Base-by-base conservation (phyloP, 257 asterid species). In the Vinca minor region DNA sequence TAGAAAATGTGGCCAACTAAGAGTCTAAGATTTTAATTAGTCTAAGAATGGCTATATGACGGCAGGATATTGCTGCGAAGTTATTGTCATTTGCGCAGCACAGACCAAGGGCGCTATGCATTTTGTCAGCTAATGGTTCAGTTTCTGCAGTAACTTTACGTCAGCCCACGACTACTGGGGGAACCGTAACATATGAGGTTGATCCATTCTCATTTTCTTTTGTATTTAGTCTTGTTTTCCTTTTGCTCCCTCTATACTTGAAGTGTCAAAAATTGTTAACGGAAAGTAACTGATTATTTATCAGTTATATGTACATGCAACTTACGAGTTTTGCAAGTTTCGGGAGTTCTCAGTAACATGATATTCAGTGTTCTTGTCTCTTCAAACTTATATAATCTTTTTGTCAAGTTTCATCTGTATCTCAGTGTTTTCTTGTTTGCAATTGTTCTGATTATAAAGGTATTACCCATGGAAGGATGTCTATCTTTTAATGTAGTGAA, bases 41-140 rank as follows among this genome's bases (percentile, higher is more conserved):
- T 29, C 39, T 23, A 54, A 32, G 12, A 4, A 9, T 31, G 48
- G 23, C 41, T 31, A 17, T 55, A 9, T 29, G 46, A 64, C 65
- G 50, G 67, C 87, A 92, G 99, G 99, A 93, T 59, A 73, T 89
- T 70, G 97, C 99, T 4, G 89, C 81, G 45, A 93, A 85, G 76
- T 71, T 93, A 77, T 71, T 89, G 76, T 81, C 95, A 61, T 93
- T 93, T 78, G 96, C 99, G 2, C 94, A 93, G 68, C 96, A 85
- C 78, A 87, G 94, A 79, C 87, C 87, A 8, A 85, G 99, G 77
- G 99, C 97, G 64, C 74, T 93, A 69, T 93, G 99, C 78, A 70
- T 93, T 59, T 72, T 93, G 77, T 87, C 99, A 36, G 98, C 88
- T 49, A 86, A 69, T 66, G 98, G 96, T 20, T 69, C 95, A 14